Percentiles rank a stretch among this genome's conserved stretches.
phyloP scores from a whole-genome alignment of 1,284 basidiomycete genomes.

The Austropuccinia psidii region DNA sequence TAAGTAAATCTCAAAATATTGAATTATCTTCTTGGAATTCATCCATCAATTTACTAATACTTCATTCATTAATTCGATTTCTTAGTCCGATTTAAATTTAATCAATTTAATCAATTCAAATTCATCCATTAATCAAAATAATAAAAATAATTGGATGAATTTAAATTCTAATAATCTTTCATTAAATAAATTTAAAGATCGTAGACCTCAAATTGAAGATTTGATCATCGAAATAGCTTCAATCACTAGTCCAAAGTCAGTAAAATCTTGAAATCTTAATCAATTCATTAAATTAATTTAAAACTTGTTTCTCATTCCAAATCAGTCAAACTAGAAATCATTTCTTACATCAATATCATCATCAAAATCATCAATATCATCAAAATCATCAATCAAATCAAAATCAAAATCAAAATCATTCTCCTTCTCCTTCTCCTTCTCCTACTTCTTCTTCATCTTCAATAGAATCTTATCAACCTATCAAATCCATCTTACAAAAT shows the following conservation, averaged over 20 bases:
- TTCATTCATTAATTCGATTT: no score
- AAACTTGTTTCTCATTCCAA: background rate
- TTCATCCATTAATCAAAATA: no score
- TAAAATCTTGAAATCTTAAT: background rate
- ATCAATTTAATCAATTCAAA: no score
- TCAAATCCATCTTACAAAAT: background rate
- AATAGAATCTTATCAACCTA: background rate
- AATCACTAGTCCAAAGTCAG: conserved; percentile 42
- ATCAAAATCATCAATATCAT: conserved; percentile 26
- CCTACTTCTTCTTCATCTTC: background rate
- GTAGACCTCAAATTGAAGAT: conserved; percentile 42
- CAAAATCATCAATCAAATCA: background rate
- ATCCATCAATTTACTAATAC: no score
- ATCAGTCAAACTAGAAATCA: conserved; percentile 44
- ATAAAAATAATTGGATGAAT: no score
- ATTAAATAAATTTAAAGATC: background rate
- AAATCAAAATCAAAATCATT: background rate
- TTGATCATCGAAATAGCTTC: conserved; percentile 44
- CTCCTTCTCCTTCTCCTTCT: background rate
- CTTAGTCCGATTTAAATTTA: no score
- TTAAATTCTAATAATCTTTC: background rate
- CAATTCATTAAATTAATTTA: background rate
- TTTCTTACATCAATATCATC: conserved; percentile 44
- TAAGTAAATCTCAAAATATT: no score
- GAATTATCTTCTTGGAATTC: no score